These are phyloP conservation scores for Tricholoma furcatifolium DNA, from an alignment of 768 basidiomycete species.

Conservation along the genomic window DNA sequence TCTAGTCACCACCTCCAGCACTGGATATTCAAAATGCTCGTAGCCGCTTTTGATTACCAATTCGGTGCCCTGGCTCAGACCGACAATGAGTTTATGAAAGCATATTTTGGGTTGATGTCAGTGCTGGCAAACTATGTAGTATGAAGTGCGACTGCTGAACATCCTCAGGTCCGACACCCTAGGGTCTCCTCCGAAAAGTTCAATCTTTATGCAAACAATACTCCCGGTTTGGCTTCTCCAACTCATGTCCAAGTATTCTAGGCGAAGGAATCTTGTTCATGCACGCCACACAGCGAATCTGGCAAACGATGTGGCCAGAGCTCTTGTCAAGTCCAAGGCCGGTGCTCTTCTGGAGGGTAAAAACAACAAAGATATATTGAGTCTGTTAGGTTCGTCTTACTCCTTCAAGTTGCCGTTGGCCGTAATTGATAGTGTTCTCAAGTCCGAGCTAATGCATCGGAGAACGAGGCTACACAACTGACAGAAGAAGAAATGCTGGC, in stretches of 20 bases:
- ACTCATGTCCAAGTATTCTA: slow-evolving; percentile 46
- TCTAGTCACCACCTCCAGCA: not conserved
- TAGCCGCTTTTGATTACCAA: slow-evolving; percentile 57
- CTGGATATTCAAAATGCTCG: not conserved
- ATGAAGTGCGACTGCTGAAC: not conserved
- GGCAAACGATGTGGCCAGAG: slow-evolving; percentile 43
- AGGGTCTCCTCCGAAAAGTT: slow-evolving; percentile 42
- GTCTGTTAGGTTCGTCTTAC: slow-evolving; percentile 47
- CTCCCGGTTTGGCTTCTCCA: slow-evolving; percentile 46
- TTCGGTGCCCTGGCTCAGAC: slow-evolving; percentile 50
- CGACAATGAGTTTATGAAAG: slow-evolving; percentile 52
- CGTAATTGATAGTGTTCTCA: not conserved
- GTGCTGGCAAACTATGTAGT: slow-evolving; percentile 9
- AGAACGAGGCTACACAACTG: slow-evolving; percentile 31
- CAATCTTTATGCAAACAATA: slow-evolving; percentile 48
- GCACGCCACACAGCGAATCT: slow-evolving; percentile 43
- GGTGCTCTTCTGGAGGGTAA: slow-evolving; percentile 48
- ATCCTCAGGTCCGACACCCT: slow-evolving; percentile 45
- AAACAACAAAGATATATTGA: slow-evolving; percentile 52
- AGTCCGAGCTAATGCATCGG: slow-evolving; percentile 47
- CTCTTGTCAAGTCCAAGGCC: slow-evolving; percentile 46
- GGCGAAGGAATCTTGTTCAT: slow-evolving; percentile 42
- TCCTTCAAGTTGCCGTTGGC: not conserved
- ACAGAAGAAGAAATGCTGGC: slow-evolving; percentile 40
- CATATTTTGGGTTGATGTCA: slow-evolving; percentile 52